A percentile compares a stretch with the other conserved stretches of the same genome.
phyloP scores from a whole-genome alignment of 805 yeast species.

The Candida fluviatilis region DNA sequence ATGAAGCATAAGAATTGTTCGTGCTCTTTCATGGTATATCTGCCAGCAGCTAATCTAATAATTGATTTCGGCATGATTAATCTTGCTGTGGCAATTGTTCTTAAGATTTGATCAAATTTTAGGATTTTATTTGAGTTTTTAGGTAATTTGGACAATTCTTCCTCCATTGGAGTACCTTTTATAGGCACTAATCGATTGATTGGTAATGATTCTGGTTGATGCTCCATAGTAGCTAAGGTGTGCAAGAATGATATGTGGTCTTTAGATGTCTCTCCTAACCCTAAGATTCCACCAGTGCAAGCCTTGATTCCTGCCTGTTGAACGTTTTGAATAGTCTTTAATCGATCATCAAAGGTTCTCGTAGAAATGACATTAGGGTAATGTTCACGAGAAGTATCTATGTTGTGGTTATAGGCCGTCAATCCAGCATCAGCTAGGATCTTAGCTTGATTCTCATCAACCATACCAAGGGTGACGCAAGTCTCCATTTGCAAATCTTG shows the following conservation, averaged over 20 bases:
- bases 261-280: conserved; percentile 69
- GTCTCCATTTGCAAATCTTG: conserved; percentile 63
- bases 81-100: conserved; percentile 75
- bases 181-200: conserved; percentile 75
- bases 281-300: conserved; percentile 78
- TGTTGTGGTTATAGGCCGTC: conserved; percentile 79
- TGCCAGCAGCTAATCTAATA: conserved; percentile 74
- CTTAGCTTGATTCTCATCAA: conserved; percentile 58
- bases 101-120: conserved; percentile 56
- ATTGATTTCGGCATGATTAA: conserved; percentile 69
- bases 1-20: conserved; percentile 73
- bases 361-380: conserved; percentile 71
- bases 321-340: conserved; percentile 61
- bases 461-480: conserved; percentile 81
- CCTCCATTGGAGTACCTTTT: conserved; percentile 72
- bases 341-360: conserved; percentile 66
- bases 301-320: conserved; percentile 60
- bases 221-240: conserved; percentile 61
- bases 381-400: conserved; percentile 76
- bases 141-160: conserved; percentile 41
- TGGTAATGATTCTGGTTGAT: conserved; percentile 83
- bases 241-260: conserved; percentile 67
- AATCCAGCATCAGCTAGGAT: conserved; percentile 63
- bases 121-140: conserved; percentile 36
- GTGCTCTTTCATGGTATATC: conserved; percentile 74